Evolutionary conservation across 2,329 filamentous ascomycete species (phyloP), one percentile per base, ranked within the genome.

Genomic region (Aspergillus transmontanensis): DNA sequence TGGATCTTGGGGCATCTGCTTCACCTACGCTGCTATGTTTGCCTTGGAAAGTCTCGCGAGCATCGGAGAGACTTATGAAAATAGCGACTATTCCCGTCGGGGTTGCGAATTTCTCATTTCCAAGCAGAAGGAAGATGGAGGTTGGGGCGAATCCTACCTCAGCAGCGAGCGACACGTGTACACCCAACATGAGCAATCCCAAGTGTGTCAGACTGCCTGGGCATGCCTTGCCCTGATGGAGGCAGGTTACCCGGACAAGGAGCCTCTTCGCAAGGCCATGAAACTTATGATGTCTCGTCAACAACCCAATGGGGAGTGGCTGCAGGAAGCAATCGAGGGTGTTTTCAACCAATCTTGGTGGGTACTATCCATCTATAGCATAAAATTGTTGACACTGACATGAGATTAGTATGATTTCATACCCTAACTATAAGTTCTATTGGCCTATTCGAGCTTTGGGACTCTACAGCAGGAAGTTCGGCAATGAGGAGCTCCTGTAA

Each of bases 311-410:
- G 95, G 95, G 39, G 94, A 97, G 81, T 99, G 95, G 95, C 76
- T 91, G 69, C 94, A 97, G 76, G 95, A 98, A 78, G 90, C 91
- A 0, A 98, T 99, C 71, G 95, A 99, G 78, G 95, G 95, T 2
- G 95, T 99, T 12, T 99, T 99, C 81, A 99, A 99, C 81, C 97
- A 97, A 83, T 95, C 90, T 73, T 98, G 94, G 87, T 89, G 77
- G 81, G 86, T 85, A 43, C 19, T 21, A 7, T 11, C 14, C 34
- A 21, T 32, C 12, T n/a, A 14, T 14, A 21, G 10, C n/a, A 45
- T 48, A n/a, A 19, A 23, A 19, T 30, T 6, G 61, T 66, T 50
- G 70, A 61, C 43, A 39, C 72, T 76, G 64, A 73, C 63, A 34
- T 57, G 34, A 28, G 54, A 61, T 64, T 72, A 89, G 88, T 84